Evolutionary conservation across 208 protist species (phyloP), one percentile per base, ranked within the genome.

Genomic region (Phytomonas serpens): DNA sequence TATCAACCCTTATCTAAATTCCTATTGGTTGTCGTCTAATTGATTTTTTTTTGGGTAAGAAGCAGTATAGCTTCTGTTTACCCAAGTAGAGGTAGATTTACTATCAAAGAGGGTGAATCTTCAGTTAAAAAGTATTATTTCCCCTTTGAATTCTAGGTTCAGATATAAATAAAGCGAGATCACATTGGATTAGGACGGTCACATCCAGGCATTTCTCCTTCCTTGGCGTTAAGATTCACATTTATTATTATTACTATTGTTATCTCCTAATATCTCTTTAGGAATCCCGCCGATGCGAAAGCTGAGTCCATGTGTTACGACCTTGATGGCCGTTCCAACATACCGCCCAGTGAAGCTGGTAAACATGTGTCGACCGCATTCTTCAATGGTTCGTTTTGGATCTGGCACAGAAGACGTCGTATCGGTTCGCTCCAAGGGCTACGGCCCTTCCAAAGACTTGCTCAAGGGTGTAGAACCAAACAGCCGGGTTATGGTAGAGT

Each of bases 361-460:
- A 19, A 57, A 4, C 23, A 57, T 23, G 19, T 23, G 23, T 27
- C 10, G 47, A 27, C 47, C 23, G 16, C 13, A 27, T 57, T 57
- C 47, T 19, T 57, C 47, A 27, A 27, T 6, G 10, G 11, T 9
- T 57, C 47, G 19, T 57, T 57, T 57, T 1, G 47, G 11, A 19
- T 27, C 47, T 57, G 47, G 19, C 47, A 5, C 47, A 57, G 19
- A 57, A 19, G 47, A 19, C 16, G 7, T 57, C 19, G 47, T 57
- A 3, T 57, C 47, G n/a, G 38, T 95, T 57, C 88, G 86, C 51
- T 77, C 88, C 3, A 82, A 82, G 27, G 90, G 86, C 47, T 92
- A 89, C 69, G 88, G 87, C 2, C 90, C 90, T 4, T 91, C 84
- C 4, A 79, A 78, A 13, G 84, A 95, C 51, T 68, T 95, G 0